Evolutionary conservation across 805 yeast species (phyloP).

Genomic region (Torulaspora gathmanii): DNA sequence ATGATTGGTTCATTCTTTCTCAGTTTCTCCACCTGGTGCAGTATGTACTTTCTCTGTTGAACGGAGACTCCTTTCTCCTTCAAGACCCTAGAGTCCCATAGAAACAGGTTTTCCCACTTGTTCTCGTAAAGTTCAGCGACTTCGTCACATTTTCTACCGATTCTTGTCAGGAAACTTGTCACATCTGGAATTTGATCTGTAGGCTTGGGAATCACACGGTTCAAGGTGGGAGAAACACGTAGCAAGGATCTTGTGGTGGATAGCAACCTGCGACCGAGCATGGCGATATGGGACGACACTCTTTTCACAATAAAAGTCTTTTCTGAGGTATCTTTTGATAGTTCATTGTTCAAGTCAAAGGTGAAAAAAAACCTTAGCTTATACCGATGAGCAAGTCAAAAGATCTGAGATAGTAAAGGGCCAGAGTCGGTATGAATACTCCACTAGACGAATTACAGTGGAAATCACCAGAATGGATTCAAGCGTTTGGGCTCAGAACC

Average conservation of each 20-base stretch:
- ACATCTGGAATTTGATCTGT: slow-evolving; percentile 61
- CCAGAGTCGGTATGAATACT: slow-evolving; percentile 18
- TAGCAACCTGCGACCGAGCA: slow-evolving; percentile 16
- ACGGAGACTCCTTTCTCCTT: slow-evolving; percentile 75
- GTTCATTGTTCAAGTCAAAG: not conserved
- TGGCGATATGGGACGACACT: not conserved
- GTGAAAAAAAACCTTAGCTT: not conserved
- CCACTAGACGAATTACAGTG: slow-evolving; percentile 86
- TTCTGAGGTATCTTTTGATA: not conserved
- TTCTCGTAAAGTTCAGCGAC: slow-evolving; percentile 66
- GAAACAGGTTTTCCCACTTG: slow-evolving; percentile 63
- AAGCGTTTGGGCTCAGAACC: slow-evolving; percentile 76
- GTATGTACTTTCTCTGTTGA: slow-evolving; percentile 64
- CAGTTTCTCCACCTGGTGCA: slow-evolving; percentile 66
- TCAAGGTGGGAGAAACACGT: slow-evolving; percentile 11
- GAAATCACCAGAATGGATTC: slow-evolving; percentile 98
- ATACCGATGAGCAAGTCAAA: slow-evolving; percentile 1
- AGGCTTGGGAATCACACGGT: slow-evolving; percentile 43
- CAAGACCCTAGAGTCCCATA: slow-evolving; percentile 49
- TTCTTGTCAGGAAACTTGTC: slow-evolving; percentile 61
- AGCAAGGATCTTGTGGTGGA: slow-evolving; percentile 8
- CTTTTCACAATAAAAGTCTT: too few species aligned
- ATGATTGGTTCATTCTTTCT: slow-evolving; percentile 51
- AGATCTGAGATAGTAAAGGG: not conserved
- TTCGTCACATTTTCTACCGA: slow-evolving; percentile 73